phyloP scores from a whole-genome alignment of 2,329 filamentous ascomycete genomes.

The Zarea fungicola region DNA sequence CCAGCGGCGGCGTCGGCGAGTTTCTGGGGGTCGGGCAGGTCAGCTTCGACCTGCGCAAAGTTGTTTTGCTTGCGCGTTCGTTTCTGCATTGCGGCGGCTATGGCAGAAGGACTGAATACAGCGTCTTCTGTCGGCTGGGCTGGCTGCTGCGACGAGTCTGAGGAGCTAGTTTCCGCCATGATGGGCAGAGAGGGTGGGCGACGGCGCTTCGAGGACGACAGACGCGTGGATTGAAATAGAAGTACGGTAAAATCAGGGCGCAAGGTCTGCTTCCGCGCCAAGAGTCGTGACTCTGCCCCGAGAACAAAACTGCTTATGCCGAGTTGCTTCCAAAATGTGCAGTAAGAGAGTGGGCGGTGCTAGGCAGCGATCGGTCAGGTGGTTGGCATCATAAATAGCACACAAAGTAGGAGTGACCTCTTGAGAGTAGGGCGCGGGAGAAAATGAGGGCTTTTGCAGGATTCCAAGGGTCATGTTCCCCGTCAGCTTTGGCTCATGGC shows the following conservation, averaged over 20 bases:
- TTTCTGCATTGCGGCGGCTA: slow-evolving; percentile 19
- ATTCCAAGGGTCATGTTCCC: too few relatives aligned
- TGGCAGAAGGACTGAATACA: slow-evolving; percentile 7
- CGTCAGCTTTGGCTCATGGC: neutral
- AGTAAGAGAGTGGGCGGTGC: neutral
- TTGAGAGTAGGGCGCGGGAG: neutral
- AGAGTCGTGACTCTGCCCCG: neutral
- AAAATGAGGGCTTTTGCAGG: neutral
- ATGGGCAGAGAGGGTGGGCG: neutral
- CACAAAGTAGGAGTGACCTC: too few relatives aligned
- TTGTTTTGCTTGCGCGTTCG: slow-evolving; percentile 35
- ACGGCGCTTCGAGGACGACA: neutral
- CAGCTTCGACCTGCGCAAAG: slow-evolving; percentile 34
- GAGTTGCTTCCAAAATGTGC: too few relatives aligned
- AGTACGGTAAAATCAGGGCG: neutral
- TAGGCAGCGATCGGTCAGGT: slow-evolving; percentile 9
- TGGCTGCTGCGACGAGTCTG: neutral
- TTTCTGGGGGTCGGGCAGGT: slow-evolving; percentile 34
- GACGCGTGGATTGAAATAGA: slow-evolving; percentile 2
- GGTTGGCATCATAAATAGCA: too few relatives aligned
- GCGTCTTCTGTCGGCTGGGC: neutral
- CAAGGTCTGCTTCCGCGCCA: neutral
- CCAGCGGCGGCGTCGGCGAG: slow-evolving; percentile 21
- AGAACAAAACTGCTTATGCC: neutral
- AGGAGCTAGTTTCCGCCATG: neutral